Base-by-base conservation (phyloP, 1,284 basidiomycete genomes). In the Ustilago loliicola region DNA sequence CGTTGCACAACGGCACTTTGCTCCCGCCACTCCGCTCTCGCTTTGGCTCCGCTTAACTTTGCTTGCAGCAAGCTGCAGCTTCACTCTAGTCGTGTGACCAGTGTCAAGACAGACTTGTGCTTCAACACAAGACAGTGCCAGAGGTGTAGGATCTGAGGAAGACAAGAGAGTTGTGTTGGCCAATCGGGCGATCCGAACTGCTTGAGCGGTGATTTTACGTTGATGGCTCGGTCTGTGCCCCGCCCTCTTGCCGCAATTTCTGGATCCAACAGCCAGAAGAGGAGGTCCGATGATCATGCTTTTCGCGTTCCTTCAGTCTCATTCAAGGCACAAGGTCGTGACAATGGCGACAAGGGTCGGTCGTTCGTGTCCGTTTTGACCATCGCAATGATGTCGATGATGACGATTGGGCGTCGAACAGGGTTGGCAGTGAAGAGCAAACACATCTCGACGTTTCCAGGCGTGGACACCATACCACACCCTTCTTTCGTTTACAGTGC, bases 311-410 rank as follows among this genome's bases (percentile, higher is more conserved):
- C 45, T 4, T 8, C 45, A 21, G 17, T 11, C 11, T 21, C n/a
- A 8, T 23, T 47, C 11, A 23, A 47, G 7, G 11, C 11, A 21
- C 45, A n/a, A 4, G 6, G 23, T 47, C 45, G 21, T 47, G 45
- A 23, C 45, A 21, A 3, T 10, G 36, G 9, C 15, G 36, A 38
- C 36, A 38, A 15, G 17, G 36, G 36, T 8, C 32, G 11, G 32
- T 34, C 5, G 7, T 34, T 34, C 32, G 36, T 38, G 9, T 38
- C 17, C 17, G 36, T 15, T 48, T 21, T 25, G 47, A 25, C 2
- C 21, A 48, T 38, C 36, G 36, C 13, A 8, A 38, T 59, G 57
- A 59, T 59, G 57, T 59, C 57, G 57, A 59, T 34, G 40, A 59
- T 59, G 57, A 59, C 57, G 57, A 48, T 34, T 9, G 17, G 40